A percentile compares a stretch with the other conserved stretches of the same genome.
Conservation (phyloP, 352 stramenopile species). For the Globisporangium viniferum region DNA sequence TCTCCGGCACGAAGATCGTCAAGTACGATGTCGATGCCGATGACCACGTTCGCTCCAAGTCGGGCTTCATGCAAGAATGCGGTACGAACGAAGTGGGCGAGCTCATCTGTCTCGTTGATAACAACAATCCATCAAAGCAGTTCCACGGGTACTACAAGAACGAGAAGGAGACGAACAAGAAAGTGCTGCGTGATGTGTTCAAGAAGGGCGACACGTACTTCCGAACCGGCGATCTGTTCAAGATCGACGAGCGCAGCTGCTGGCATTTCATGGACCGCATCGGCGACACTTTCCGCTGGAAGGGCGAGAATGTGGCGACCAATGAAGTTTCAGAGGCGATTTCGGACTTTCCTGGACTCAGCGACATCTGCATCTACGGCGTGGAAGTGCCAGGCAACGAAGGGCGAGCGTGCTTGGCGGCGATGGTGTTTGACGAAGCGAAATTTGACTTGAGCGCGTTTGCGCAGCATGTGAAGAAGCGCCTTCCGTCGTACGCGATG, state of each 20-base stretch:
- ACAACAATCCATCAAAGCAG: conserved; percentile 43
- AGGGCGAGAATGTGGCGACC: conserved; percentile 91
- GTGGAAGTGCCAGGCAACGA: conserved; percentile 72
- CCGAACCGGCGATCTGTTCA: conserved; percentile 89
- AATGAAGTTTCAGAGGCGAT: conserved; percentile 86
- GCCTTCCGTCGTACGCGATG: conserved; percentile 66
- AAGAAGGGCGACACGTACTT: conserved; percentile 87
- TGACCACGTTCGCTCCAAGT: conserved; percentile 44
- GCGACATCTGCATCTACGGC: conserved; percentile 77
- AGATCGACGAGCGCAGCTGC: conserved; percentile 60
- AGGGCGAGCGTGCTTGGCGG: conserved; percentile 78
- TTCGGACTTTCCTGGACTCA: conserved; percentile 68
- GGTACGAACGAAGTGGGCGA: conserved; percentile 64
- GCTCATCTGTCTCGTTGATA: conserved; percentile 61
- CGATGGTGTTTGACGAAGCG: conserved; percentile 75
- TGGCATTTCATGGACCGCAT: conserved; percentile 91
- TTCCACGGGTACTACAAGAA: conserved; percentile 91
- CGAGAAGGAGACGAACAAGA: conserved; percentile 74
- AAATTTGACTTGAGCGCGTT: conserved; percentile 58
- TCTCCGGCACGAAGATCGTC: conserved; percentile 72
- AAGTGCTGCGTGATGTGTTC: conserved; percentile 83
- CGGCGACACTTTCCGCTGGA: conserved; percentile 93
- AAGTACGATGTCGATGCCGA: conserved; percentile 78
- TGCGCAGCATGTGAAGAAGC: conserved; percentile 41
- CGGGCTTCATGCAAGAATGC: conserved; percentile 51